These are phyloP conservation scores for Fusarium incarnatum DNA, from an alignment of 2,329 filamentous ascomycete species.

Conservation along the genomic window DNA sequence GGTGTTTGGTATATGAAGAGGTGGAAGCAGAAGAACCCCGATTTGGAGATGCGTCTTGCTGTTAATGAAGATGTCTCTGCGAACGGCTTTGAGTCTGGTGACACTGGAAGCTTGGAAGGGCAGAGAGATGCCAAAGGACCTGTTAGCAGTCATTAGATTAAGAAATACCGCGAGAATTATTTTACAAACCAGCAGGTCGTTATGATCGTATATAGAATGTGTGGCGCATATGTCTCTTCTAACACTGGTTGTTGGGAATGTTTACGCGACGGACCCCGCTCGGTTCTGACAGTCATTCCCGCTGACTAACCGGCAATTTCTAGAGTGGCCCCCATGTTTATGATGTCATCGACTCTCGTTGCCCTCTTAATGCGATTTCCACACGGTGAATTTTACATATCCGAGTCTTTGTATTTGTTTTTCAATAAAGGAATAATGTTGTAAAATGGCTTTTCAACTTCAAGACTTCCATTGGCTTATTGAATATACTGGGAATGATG, in stretches of 20 bases:
- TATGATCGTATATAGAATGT: background rate
- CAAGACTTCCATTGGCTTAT: too few species aligned
- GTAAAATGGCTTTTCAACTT: too few species aligned
- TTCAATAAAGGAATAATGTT: background rate
- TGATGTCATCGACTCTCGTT: background rate
- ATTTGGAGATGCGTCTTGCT: background rate
- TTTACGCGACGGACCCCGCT: too few species aligned
- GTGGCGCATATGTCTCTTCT: background rate
- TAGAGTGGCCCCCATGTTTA: fast-evolving
- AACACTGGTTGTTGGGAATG: background rate
- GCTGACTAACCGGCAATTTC: background rate
- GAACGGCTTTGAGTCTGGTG: background rate
- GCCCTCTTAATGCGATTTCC: background rate
- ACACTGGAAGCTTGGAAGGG: background rate
- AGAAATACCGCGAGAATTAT: background rate
- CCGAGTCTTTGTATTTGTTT: background rate
- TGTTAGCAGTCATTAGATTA: background rate
- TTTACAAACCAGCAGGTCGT: fast-evolving
- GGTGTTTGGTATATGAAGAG: conserved; percentile 12
- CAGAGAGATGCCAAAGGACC: background rate
- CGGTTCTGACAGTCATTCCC: too few species aligned
- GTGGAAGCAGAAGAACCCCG: background rate
- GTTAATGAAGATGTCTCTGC: background rate
- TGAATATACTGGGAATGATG: too few species aligned
- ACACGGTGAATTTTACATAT: background rate